A percentile compares a stretch with the other conserved stretches of the same genome.
Conservation (phyloP, 306 rosid species). For the Citrullus amarus region DNA sequence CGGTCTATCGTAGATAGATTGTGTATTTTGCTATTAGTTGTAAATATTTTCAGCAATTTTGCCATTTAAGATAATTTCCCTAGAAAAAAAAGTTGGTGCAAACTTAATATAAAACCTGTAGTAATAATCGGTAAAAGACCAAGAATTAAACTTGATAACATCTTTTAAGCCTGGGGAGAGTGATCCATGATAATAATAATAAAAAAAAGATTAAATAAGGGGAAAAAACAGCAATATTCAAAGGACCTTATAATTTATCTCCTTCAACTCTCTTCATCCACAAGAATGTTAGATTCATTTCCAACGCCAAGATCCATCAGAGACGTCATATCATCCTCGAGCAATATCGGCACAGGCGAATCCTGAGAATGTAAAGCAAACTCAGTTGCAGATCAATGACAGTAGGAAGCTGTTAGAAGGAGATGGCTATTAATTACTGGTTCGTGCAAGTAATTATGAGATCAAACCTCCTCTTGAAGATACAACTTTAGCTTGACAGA, state of each 20-base stretch:
- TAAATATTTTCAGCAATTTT: too few species aligned
- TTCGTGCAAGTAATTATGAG: not conserved
- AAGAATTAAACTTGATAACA: not conserved
- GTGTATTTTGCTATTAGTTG: too few species aligned
- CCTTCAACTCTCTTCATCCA: slow-evolving; percentile 60
- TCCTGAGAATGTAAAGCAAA: slow-evolving; percentile 36
- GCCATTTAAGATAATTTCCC: too few species aligned
- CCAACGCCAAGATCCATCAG: slow-evolving; percentile 30
- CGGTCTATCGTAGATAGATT: too few species aligned
- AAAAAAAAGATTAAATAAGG: not conserved
- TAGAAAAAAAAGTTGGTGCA: too few species aligned
- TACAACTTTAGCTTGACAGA: slow-evolving; percentile 56
- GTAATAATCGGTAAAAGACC: not conserved
- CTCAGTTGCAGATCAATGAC: not conserved
- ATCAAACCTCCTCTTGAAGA: slow-evolving; percentile 80
- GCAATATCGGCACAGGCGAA: slow-evolving; percentile 63
- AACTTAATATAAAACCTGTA: too few species aligned
- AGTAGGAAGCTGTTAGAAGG: not conserved
- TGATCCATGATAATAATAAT: not conserved
- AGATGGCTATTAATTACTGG: not conserved
- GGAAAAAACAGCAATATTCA: not conserved
- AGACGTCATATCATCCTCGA: slow-evolving; percentile 39
- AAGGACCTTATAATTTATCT: not conserved
- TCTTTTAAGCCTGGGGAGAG: not conserved
- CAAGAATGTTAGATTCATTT: slow-evolving; percentile 24